Percentiles rank a stretch among this genome's conserved stretches.
Conservation (phyloP, 495 filamentous ascomycete species). For the Penicillium chermesinum region DNA sequence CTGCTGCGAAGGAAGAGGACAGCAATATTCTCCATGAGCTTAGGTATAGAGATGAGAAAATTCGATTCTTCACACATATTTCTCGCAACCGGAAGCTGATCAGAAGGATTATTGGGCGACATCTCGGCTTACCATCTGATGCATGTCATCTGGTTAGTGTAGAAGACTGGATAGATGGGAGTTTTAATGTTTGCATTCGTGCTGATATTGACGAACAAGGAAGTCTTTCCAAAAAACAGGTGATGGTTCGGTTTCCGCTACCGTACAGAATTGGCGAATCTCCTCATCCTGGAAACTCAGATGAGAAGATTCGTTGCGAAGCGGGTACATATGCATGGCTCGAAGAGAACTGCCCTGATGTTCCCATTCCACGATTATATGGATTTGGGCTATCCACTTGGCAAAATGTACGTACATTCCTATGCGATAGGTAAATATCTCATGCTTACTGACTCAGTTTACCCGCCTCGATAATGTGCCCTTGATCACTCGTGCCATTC, state of each 20-base stretch:
- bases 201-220: conserved; percentile 14
- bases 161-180: conserved; percentile 28
- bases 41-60: conserved; percentile 17
- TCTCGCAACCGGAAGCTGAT: conserved; percentile 11
- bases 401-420: not conserved
- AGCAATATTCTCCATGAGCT: conserved; percentile 24
- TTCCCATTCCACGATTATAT: conserved; percentile 30
- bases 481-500: not conserved
- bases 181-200: conserved; percentile 30
- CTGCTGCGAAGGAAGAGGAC: conserved; percentile 18
- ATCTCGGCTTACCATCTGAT: too few species aligned
- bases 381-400: conserved; percentile 22
- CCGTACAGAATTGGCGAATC: conserved; percentile 28
- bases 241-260: conserved; percentile 30
- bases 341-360: conserved; percentile 26
- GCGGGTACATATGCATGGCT: conserved; percentile 27
- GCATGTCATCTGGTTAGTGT: conserved; percentile 17
- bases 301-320: conserved; percentile 33
- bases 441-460: too few species aligned
- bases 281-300: conserved; percentile 24
- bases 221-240: conserved; percentile 8
- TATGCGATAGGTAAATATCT: conserved; percentile 7
- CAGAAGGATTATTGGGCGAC: conserved; percentile 11
- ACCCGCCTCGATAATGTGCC: too few species aligned
- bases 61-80: conserved; percentile 15